Evolutionary conservation across 345 rosid species (phyloP), one percentile per base, ranked within the genome.

Genomic region (Populus deltoides): DNA sequence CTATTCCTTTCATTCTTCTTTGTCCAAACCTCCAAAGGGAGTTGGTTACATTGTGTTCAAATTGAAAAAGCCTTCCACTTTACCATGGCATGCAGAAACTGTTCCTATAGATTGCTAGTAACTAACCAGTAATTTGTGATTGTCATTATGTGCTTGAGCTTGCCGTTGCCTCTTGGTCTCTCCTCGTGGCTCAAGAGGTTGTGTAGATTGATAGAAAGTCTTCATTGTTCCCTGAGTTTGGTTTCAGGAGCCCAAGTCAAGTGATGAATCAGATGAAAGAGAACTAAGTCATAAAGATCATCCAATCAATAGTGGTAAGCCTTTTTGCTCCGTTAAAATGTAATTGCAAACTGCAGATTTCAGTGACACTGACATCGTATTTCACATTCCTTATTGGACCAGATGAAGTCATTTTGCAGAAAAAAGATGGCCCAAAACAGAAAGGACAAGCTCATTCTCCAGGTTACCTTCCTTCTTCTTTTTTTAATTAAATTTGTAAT

Each of bases 241-340:
- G 73, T 76, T 75, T 70, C 79, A 71, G 81, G 79, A 80, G 62
- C 47, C 36, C 3, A 49, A 61, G 45, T 49, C 57, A 31, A 74
- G 81, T 66, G 77, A 74, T 18, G 31, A 24, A 79, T 83, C 80
- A 75, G 73, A 25, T 51, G 76, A 38, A 43, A 43, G 68, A 33
- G 74, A 81, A 74, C 55, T 20, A 55, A 72, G 79, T 57, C 55
- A 38, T 33, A 80, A 73, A 76, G 59, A 68, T 77, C 71, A 61
- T 38, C 81, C 61, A 35, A 76, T 51, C 31, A 70, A 76, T 65
- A 18, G 49, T 25, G 85, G 87, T 86, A 73, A 74, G 82, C 68
- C 74, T 82, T 75, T 74, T 53, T 41, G 33, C 71, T 25, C 59
- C 76, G 27, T 71, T 55, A 35, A 73, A 62, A 25, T 70, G 24